Evolutionary conservation across 495 filamentous ascomycete species (phyloP), one percentile per base, ranked within the genome.

Genomic region (Penicillium soppii): DNA sequence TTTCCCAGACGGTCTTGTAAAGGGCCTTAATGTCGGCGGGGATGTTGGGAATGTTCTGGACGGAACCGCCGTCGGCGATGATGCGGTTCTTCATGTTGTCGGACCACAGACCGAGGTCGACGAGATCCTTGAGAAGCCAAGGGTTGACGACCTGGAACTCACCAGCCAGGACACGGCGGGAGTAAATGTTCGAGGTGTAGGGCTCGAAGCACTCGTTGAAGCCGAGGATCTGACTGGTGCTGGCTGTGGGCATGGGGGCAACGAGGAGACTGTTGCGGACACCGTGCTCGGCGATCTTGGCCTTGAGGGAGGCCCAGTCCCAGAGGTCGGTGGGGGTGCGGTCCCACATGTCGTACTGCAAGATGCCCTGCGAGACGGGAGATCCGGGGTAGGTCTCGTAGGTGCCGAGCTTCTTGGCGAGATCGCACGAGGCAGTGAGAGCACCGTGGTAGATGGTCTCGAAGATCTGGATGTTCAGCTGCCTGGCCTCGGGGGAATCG

Each of bases 61-160:
- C 91, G 7, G 91, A 96, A 43, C 94, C 94, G 56, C 90, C 91
- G 41, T 94, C 92, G 53, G 94, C 87, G 61, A 98, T 97, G 79
- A 98, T 98, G 58, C 94, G 90, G 78, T 98, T 98, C 82, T 98
- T 98, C 94, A 98, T 98, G 79, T 91, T 91, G 73, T 98, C 94
- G 29, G 92, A 96, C 94, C 94, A 98, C 25, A 98, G 81, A 54
- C 94, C 94, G 77, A 97, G 87, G 60, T 98, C 94, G 50, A 98
- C 94, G 13, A 98, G 83, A 62, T 98, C 94, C 80, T 96, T 97
- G 47, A 98, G 84, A 41, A 98, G 76, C 95, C 95, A 97, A 22
- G 94, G 94, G 80, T 98, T 98, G 71, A 98, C 94, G 43, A 98
- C 90, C 74, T 98, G 94, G 84, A 98, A 98, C 68, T 98, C 94